phyloP scores from a whole-genome alignment of 2,329 filamentous ascomycete species.

The Alternaria infectoria region DNA sequence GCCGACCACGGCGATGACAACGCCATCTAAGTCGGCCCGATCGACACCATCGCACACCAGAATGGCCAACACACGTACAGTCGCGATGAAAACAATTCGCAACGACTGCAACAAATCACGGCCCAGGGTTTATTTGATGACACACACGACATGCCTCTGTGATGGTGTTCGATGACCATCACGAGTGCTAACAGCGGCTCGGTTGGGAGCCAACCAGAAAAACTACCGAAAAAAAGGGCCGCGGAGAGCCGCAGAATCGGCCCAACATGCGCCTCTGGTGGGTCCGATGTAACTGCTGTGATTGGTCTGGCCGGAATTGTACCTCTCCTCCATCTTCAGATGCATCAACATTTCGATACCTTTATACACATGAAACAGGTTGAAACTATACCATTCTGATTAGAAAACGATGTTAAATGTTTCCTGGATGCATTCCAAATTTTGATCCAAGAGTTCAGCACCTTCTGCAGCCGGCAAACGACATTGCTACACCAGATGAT shows the following conservation, averaged over 20 bases:
- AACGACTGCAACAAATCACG: background rate
- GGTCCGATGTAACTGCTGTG: background rate
- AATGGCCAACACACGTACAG: background rate
- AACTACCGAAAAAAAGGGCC: constrained; percentile 6
- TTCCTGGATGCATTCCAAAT: background rate
- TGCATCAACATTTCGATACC: background rate
- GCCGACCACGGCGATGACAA: background rate
- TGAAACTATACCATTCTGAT: background rate
- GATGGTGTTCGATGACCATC: background rate
- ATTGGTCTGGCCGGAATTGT: background rate
- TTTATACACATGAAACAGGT: background rate
- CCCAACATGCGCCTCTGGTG: background rate
- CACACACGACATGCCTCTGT: background rate
- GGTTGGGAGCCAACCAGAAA: constrained; percentile 18
- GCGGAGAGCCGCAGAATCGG: constrained; percentile 11
- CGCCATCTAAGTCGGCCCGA: background rate
- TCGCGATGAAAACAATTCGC: too few relatives aligned
- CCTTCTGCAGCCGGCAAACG: background rate
- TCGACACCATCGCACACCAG: background rate
- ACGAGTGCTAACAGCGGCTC: background rate
- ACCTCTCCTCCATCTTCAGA: background rate
- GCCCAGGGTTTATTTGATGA: background rate
- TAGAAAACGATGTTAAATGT: too few relatives aligned
- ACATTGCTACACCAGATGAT: background rate
- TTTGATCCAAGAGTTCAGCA: background rate